Base-by-base conservation (phyloP, 441 rosid genomes). In the Rhodomyrtus psidioides region DNA sequence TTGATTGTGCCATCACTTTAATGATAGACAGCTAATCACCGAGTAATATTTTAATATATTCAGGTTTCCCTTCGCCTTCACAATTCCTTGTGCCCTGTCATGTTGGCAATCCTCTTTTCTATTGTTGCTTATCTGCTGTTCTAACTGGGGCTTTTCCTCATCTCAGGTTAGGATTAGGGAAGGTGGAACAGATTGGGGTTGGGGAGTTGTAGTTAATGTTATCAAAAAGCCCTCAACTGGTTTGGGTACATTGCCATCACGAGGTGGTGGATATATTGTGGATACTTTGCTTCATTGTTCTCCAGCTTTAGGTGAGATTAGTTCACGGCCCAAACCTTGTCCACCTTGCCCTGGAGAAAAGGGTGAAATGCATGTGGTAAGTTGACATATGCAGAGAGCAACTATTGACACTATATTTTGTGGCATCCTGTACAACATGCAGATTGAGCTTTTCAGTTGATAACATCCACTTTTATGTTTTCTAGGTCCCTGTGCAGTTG, bases 281-380 rank as follows among this genome's bases (percentile, higher is more conserved):
- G 99, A 97, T 92, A 97, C 97, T 59, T 90, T 96, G 87, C 99
- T 97, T 90, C 95, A 95, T 90, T 96, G 99, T 89, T 95, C 98
- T 42, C 95, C 96, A 89, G 95, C 94, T 88, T 86, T 95, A n/a
- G 93, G 93, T 87, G 99, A 97, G 91, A 93, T 92, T 90, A 97
- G 96, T 85, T 93, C 95, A 60, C 93, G 97, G 86, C 98, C 99
- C 88, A 97, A 94, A 87, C 99, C 99, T 39, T 94, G 95, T 84
- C 99, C 97, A 34, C 98, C 99, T 55, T 92, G 90, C 87, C 94
- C 96, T 83, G 99, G 99, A 83, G 98, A 97, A 88, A 96, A 95
- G 92, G 99, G 98, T 74, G 98, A 97, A 93, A 97, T 97, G 99
- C 98, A 97, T 89, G 99, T 97, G 96, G 99, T 96, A 86, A 93